Evolutionary conservation across 495 filamentous ascomycete species (phyloP).

Genomic region (Talaromyces borbonicus): DNA sequence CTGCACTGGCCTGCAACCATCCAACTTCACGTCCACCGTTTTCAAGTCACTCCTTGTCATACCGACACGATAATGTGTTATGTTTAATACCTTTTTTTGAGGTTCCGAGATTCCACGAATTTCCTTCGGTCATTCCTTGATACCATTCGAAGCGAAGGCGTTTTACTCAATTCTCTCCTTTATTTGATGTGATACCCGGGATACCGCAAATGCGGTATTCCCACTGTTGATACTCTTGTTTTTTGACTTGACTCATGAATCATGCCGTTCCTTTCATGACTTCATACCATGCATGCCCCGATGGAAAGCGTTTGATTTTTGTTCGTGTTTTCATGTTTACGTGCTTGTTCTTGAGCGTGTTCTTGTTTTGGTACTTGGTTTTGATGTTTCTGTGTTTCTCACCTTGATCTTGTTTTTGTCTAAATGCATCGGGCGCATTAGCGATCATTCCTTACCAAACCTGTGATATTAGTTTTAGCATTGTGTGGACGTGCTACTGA

Average conservation of each 20-base stretch:
- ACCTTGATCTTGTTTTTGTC: too few relatives aligned
- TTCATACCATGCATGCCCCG: constrained; percentile 10
- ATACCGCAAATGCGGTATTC: not conserved
- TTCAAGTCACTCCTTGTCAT: constrained; percentile 9
- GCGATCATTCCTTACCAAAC: constrained; percentile 9
- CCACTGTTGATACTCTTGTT: constrained; percentile 3
- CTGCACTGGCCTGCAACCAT: constrained; percentile 7
- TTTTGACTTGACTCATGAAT: constrained; percentile 9
- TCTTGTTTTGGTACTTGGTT: constrained; percentile 32
- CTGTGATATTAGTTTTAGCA: constrained; percentile 10
- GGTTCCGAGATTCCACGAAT: constrained; percentile 6
- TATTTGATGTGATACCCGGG: constrained; percentile 7
- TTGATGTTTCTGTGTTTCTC: too few relatives aligned
- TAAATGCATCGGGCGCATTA: constrained; percentile 11
- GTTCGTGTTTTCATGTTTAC: constrained; percentile 13
- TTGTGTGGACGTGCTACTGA: constrained; percentile 9
- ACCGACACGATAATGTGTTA: constrained; percentile 8
- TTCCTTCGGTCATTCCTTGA: constrained; percentile 30
- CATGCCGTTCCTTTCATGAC: constrained; percentile 11
- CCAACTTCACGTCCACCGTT: constrained; percentile 9
- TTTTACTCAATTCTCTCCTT: constrained; percentile 14
- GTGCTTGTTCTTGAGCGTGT: constrained; percentile 31
- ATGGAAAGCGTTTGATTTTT: constrained; percentile 8
- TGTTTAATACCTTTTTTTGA: constrained; percentile 1
- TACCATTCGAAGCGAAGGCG: constrained; percentile 21